These are phyloP conservation scores for Aspergillus saccharolyticus DNA, from an alignment of 495 filamentous ascomycete genomes.

Conservation along the genomic window DNA sequence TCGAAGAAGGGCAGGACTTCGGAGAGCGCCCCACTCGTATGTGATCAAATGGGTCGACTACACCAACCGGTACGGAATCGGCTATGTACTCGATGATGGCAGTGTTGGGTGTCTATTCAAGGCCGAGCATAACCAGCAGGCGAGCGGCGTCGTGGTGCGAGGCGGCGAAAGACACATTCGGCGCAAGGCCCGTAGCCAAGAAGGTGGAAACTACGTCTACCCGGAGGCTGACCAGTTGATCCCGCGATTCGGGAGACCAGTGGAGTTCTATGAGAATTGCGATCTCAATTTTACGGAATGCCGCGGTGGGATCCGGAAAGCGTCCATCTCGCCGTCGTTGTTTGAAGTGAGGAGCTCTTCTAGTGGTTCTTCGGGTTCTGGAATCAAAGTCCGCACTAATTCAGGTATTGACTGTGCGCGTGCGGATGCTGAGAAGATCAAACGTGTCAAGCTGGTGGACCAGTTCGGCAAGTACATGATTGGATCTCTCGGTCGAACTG, in stretches of 20 bases:
- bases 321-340: slow-evolving; percentile 53
- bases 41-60: slow-evolving; percentile 96
- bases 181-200: slow-evolving; percentile 48
- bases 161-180: slow-evolving; percentile 51
- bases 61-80: slow-evolving; percentile 82
- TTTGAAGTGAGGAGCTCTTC: slow-evolving; percentile 43
- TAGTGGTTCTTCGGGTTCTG: slow-evolving; percentile 15
- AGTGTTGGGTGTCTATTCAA: slow-evolving; percentile 79
- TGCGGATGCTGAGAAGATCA: slow-evolving; percentile 64
- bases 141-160: slow-evolving; percentile 64
- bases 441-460: slow-evolving; percentile 74
- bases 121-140: slow-evolving; percentile 54
- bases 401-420: slow-evolving; percentile 47
- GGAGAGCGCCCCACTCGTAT: slow-evolving; percentile 39
- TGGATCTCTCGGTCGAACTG: slow-evolving; percentile 48
- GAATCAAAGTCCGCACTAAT: slow-evolving; percentile 44
- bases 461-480: slow-evolving; percentile 97
- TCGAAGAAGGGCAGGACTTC: slow-evolving; percentile 29
- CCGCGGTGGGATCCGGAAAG: slow-evolving; percentile 55
- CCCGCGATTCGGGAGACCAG: slow-evolving; percentile 53
- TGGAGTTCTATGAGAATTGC: slow-evolving; percentile 78
- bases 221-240: slow-evolving; percentile 60
- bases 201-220: slow-evolving; percentile 49
- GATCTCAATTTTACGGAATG: slow-evolving; percentile 40
- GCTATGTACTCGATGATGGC: slow-evolving; percentile 80